A percentile compares a stretch with the other conserved stretches of the same genome.
phyloP scores from a whole-genome alignment of 768 basidiomycete species.

The Mycena latifolia region DNA sequence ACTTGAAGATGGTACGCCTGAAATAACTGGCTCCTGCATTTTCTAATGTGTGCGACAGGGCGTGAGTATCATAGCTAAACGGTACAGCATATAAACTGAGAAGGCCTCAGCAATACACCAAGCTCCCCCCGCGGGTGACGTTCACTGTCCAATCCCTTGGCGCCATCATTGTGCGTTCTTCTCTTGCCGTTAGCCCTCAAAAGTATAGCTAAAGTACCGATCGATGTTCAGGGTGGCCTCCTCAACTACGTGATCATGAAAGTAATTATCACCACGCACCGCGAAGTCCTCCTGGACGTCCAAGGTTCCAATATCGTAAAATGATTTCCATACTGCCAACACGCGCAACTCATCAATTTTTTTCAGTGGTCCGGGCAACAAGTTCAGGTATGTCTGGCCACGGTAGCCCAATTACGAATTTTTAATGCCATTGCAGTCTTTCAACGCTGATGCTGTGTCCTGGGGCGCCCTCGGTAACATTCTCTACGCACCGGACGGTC shows the following conservation, averaged over 20 bases:
- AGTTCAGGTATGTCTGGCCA: slow-evolving; percentile 55
- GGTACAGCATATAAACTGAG: slow-evolving; percentile 36
- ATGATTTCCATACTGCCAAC: neutral
- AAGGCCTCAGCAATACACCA: slow-evolving; percentile 50
- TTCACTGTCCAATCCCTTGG: slow-evolving; percentile 63
- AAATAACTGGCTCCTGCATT: slow-evolving; percentile 1
- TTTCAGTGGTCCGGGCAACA: slow-evolving; percentile 57
- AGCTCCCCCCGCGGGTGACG: slow-evolving; percentile 62
- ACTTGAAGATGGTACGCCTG: slow-evolving; percentile 58
- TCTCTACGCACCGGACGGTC: slow-evolving; percentile 58
- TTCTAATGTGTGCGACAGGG: slow-evolving; percentile 47
- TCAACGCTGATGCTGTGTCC: slow-evolving; percentile 60
- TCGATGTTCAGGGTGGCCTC: slow-evolving; percentile 45
- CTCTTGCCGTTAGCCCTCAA: neutral
- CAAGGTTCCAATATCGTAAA: slow-evolving; percentile 66
- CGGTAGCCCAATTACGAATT: slow-evolving; percentile 36
- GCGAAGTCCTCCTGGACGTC: slow-evolving; percentile 63
- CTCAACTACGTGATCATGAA: slow-evolving; percentile 53
- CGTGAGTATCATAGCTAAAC: slow-evolving; percentile 32
- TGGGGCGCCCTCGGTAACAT: slow-evolving; percentile 64
- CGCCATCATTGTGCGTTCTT: slow-evolving; percentile 44
- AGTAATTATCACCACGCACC: slow-evolving; percentile 62
- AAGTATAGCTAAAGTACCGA: too few relatives aligned
- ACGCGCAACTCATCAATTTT: neutral
- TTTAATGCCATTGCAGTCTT: slow-evolving; percentile 38